Base-by-base conservation (phyloP, 2,329 filamentous ascomycete species). In the Chaetomiaceae sp. region DNA sequence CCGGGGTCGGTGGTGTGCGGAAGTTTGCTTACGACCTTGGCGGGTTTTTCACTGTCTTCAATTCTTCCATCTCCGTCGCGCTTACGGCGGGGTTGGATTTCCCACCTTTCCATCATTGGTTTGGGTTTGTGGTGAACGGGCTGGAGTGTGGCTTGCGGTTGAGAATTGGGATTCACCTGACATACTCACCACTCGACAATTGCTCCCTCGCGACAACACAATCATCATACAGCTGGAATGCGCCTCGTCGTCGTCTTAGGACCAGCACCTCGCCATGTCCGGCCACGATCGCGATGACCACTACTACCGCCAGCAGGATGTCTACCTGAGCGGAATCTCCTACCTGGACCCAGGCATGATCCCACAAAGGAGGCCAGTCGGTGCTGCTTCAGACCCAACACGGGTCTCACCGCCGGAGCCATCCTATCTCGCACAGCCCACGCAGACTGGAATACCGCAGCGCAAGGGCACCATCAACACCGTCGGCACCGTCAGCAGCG, bases 391-490 rank as follows among this genome's bases (percentile, higher is more conserved):
- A n/a, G 27, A 45, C 40, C 36, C 36, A 27, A 29, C 27, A 6
- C 29, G 22, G 2, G 43, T 51, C 43, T 55, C 53, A 9, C 48
- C 39, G 7, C 36, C 53, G 4, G 34, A 46, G 1, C 22, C 29
- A 1, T 6, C 15, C 46, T 50, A 56, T 42, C 39, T 44, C 15
- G 9, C 23, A 19, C 38, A n/a, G 2, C 44, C 40, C 23, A 34
- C 22, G 1, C 39, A 38, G 4, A 43, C 37, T 19, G 37, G 27
- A 25, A 46, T 34, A 9, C 55, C 53, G 9, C 55, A 55, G 34
- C 56, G 53, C 50, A 52, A 52, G 49, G 59, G 53, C 34, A 57
- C 59, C 6, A 43, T 59, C 17, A 57, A 42, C 50, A 54, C 27
- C 27, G 27, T 31, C 9, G 27, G 27, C 27, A 31, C 27, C 14